Base-by-base conservation (phyloP, 2,329 filamentous ascomycete genomes). In the Exophiala calicioides region DNA sequence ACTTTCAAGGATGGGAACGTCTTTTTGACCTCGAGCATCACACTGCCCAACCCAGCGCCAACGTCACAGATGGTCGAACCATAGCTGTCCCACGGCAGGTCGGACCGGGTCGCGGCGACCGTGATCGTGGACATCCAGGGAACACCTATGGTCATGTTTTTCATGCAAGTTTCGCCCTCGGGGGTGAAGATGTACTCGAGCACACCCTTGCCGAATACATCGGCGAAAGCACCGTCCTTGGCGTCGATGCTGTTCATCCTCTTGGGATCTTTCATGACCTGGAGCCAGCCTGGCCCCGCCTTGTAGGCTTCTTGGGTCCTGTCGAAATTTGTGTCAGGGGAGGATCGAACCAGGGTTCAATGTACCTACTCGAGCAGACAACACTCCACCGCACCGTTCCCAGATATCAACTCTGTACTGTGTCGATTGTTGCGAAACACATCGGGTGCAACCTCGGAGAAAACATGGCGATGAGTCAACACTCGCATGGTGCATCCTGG, bases 61-160 rank as follows among this genome's bases (percentile, higher is more conserved):
- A 38, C 35, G 15, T 38, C 35, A 38, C 35, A 38, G 6, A 38
- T 24, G 10, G 35, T 38, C 8, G 35, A 18, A 7, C 32, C 35
- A 26, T 41, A 41, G 24, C 38, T 41, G 19, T 41, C 38, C 38
- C 38, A 41, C 3, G 38, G 23, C 5, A 41, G 26, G 38, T 41
- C 38, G 12, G 23, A 30, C 5, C 38, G 23, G 15, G 38, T 41
- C 12, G 38, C 38, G n/a, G 38, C 38, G 1, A 41, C 38, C 8
- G 38, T 41, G 27, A 41, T 41, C 4, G 38, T 41, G 5, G 38
- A 41, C 38, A 41, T 41, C 38, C 38, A 41, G 12, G 38, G 38
- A 5, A 41, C 38, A 5, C 38, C 38, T 3, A 41, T 16, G 9
- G 38, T 41, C 38, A 41, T 41, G 26, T 41, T 41, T 8, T 23